Base-by-base conservation (phyloP, 306 rosid species). In the Crotalaria pallida region DNA sequence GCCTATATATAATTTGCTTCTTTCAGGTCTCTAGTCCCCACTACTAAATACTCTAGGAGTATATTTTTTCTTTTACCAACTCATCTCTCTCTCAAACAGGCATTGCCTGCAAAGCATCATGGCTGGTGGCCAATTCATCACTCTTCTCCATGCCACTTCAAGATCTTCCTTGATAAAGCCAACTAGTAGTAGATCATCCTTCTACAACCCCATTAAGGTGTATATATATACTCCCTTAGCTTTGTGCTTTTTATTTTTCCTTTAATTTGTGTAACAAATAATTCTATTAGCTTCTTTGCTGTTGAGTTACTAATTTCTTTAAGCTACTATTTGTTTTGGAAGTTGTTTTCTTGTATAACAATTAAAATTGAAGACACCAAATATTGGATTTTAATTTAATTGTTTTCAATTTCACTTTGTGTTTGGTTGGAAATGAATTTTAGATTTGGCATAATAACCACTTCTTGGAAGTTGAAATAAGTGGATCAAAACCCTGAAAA, bases 201-300 rank as follows among this genome's bases (percentile, higher is more conserved):
- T 77, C 57, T 59, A 66, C 57, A 53, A 38, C 69, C 64, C 65
- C 52, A 47, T 17, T 9, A 81, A 72, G 85, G 85, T 77, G n/a
- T n/a, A n/a, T n/a, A n/a, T n/a, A n/a, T n/a, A 64, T 55, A 13
- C 18, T 29, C 22, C 49, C 40, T n/a, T n/a, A 29, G 17, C 48
- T 43, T 29, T 26, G 0, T 43, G 1, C 3, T 29, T 13, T 12
- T 38, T 9, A 0, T 6, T 47, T 21, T 22, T 6, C 17, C 7
- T 17, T 40, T 21, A 48, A 31, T 75, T 18, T 16, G 10, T 51
- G 29, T 31, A n/a, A n/a, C 36, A 40, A 29, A 47, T 48, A 5
- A n/a, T 31, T 72, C 6, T 36, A 15, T 27, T 71, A 48, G 40
- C 26, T 49, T 48, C 36, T 38, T 45, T 24, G 34, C 4, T 51